Conservation (phyloP, 371 early-diverging fungal genomes). For the Paramicrosporidium saccamoebae region DNA sequence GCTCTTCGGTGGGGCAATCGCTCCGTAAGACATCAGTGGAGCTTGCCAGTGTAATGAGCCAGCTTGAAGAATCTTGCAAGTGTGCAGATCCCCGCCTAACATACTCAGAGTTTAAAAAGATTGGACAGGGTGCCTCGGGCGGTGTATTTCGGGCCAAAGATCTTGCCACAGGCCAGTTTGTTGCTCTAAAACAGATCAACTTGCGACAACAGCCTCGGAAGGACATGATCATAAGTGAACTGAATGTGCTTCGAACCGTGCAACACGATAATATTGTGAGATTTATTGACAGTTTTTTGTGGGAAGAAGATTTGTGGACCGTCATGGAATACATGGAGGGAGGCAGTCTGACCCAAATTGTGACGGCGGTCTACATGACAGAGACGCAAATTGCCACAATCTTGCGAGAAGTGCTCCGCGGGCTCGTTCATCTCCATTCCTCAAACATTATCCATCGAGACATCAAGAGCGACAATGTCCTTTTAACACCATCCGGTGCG, state of each 20-base stretch:
- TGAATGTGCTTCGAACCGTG: conserved; percentile 64
- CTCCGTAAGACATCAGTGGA: too few species aligned
- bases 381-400: conserved; percentile 81
- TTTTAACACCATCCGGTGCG: conserved; percentile 47
- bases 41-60: too few species aligned
- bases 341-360: conserved; percentile 62
- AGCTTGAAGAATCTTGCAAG: too few species aligned
- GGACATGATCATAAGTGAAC: conserved; percentile 83
- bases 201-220: conserved; percentile 77
- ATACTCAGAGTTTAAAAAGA: conserved; percentile 45
- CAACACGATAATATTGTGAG: conserved; percentile 82
- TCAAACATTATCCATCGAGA: conserved; percentile 85
- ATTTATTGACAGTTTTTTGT: conserved; percentile 65
- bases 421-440: conserved; percentile 60
- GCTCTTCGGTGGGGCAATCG: too few species aligned
- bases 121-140: conserved; percentile 88
- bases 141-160: conserved; percentile 61
- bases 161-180: conserved; percentile 18
- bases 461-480: conserved; percentile 85
- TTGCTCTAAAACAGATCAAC: conserved; percentile 85
- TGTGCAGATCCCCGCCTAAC: conserved; percentile 45
- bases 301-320: conserved; percentile 59
- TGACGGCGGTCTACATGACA: conserved; percentile 63
- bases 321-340: conserved; percentile 95
- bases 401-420: conserved; percentile 53